Percentiles rank a stretch among this genome's conserved stretches.
phyloP scores from a whole-genome alignment of 2,329 filamentous ascomycete species.

The Fusarium mexicanum region DNA sequence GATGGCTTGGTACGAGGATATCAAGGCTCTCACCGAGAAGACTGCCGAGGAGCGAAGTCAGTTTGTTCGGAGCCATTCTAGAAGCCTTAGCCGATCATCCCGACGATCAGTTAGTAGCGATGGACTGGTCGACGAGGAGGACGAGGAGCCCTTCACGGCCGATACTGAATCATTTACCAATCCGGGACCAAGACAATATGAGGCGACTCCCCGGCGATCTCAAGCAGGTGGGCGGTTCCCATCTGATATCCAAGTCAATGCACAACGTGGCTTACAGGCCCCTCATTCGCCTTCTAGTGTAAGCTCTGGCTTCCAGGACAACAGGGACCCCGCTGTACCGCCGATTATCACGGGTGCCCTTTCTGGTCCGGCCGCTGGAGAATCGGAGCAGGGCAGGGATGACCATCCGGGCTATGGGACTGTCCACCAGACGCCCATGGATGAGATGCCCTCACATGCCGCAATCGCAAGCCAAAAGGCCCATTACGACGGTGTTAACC shows the following conservation, averaged over 20 bases:
- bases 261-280: constrained; percentile 80
- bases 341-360: constrained; percentile 67
- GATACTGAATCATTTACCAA: constrained; percentile 58
- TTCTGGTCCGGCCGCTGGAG: constrained; percentile 50
- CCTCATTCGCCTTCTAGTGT: constrained; percentile 83
- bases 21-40: constrained; percentile 88
- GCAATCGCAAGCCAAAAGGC: constrained; percentile 61
- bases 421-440: constrained; percentile 56
- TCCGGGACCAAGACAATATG: constrained; percentile 59
- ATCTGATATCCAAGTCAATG: constrained; percentile 87
- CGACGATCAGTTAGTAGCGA: constrained; percentile 75
- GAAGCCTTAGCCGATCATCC: constrained; percentile 77
- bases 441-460: constrained; percentile 61
- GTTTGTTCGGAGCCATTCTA: constrained; percentile 84
- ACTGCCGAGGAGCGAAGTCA: constrained; percentile 87
- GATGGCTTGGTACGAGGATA: constrained; percentile 96
- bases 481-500: constrained; percentile 65
- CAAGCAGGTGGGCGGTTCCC: constrained; percentile 97
- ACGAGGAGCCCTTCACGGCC: constrained; percentile 70
- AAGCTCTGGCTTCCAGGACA: constrained; percentile 69
- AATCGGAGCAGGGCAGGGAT: constrained; percentile 46
- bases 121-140: constrained; percentile 79
- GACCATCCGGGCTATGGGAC: constrained; percentile 56
- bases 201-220: constrained; percentile 71
- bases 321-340: constrained; percentile 67